Evolutionary conservation across 495 filamentous ascomycete species (phyloP).

Genomic region (Lophiostoma macrostomum): DNA sequence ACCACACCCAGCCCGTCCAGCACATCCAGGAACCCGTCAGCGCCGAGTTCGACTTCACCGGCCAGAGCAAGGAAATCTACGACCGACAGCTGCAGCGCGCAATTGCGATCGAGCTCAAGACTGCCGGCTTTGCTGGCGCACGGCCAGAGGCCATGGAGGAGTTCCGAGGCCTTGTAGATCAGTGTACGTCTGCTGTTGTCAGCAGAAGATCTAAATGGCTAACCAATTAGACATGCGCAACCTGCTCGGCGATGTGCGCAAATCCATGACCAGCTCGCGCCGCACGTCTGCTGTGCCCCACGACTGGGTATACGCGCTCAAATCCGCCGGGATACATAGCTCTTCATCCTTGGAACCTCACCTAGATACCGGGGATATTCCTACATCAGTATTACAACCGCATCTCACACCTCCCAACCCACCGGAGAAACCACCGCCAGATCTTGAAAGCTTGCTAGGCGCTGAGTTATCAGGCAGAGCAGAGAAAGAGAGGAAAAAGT

Average conservation of each 20-base stretch:
- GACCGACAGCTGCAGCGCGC: constrained; percentile 53
- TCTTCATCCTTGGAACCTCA: constrained; percentile 40
- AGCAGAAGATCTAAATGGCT: neutral
- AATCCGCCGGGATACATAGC: constrained; percentile 38
- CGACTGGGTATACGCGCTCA: constrained; percentile 67
- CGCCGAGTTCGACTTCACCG: constrained; percentile 43
- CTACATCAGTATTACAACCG: constrained; percentile 38
- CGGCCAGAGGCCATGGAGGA: constrained; percentile 57
- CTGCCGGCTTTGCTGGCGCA: constrained; percentile 58
- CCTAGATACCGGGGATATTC: constrained; percentile 42
- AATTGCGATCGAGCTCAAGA: constrained; percentile 52
- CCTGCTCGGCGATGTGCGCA: constrained; percentile 54
- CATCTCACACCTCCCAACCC: constrained; percentile 49
- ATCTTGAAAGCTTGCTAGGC: constrained; percentile 47
- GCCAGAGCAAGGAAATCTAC: constrained; percentile 33
- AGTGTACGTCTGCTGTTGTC: constrained; percentile 50
- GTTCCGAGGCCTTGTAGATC: constrained; percentile 56
- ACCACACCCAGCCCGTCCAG: constrained; percentile 35
- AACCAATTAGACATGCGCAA: constrained; percentile 54
- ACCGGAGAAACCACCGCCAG: constrained; percentile 43
- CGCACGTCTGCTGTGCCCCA: constrained; percentile 61
- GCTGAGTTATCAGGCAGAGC: constrained; percentile 52
- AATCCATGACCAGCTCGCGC: constrained; percentile 60
- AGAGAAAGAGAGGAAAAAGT: constrained; percentile 49
- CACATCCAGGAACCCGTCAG: constrained; percentile 41